phyloP scores from a whole-genome alignment of 495 filamentous ascomycete species.

The Elaphomyces granulatus region DNA sequence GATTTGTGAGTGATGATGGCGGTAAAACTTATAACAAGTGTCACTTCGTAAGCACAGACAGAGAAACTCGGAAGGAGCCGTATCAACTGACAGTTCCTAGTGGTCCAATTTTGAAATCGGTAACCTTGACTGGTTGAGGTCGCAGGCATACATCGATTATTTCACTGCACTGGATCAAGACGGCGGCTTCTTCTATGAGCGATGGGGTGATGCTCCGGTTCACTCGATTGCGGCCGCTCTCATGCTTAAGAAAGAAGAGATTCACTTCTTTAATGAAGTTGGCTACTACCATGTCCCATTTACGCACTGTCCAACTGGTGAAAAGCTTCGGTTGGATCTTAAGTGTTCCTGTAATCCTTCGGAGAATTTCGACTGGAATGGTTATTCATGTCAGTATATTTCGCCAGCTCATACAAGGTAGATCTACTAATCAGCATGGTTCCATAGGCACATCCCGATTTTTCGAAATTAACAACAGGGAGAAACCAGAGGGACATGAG shows the following conservation, averaged over 20 bases:
- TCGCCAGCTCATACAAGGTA: background rate
- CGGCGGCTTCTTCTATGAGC: constrained; percentile 97
- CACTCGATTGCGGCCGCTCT: constrained; percentile 88
- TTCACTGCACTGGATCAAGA: constrained; percentile 70
- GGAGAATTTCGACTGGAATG: constrained; percentile 98
- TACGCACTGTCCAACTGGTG: constrained; percentile 87
- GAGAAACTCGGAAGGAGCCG: too few relatives aligned
- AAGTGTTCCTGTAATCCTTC: constrained; percentile 90
- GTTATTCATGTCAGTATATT: constrained; percentile 70
- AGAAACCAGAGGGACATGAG: constrained; percentile 73
- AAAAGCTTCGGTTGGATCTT: constrained; percentile 61
- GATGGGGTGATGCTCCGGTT: constrained; percentile 97
- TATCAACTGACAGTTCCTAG: constrained; percentile 23
- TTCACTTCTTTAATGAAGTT: constrained; percentile 98
- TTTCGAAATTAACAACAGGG: constrained; percentile 64
- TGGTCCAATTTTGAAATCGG: constrained; percentile 93
- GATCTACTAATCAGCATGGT: background rate
- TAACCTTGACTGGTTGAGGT: constrained; percentile 70
- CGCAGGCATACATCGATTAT: constrained; percentile 63
- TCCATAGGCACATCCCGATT: constrained; percentile 61
- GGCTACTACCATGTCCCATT: constrained; percentile 98
- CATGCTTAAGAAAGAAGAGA: constrained; percentile 76
- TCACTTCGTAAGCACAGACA: constrained; percentile 91
- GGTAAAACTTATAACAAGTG: constrained; percentile 90
- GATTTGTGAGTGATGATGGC: constrained; percentile 78